These are phyloP conservation scores for Ophiostoma sp. DNA, from an alignment of 2,329 filamentous ascomycete genomes.

Conservation along the genomic window DNA sequence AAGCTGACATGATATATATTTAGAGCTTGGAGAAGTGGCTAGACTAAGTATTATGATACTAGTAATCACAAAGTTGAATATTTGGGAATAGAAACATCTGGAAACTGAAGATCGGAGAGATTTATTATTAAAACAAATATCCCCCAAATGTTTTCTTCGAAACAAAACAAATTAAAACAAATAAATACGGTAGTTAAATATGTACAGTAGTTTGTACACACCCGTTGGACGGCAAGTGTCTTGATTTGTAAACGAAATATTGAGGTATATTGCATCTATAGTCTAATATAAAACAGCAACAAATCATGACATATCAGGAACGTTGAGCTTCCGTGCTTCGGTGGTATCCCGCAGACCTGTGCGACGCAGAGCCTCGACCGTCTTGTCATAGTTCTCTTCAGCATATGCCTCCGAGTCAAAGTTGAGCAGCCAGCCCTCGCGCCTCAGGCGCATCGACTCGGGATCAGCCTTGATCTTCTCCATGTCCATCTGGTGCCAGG, in stretches of 20 bases:
- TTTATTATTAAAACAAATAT: not conserved
- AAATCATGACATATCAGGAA: slow-evolving; percentile 15
- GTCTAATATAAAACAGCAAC: not conserved
- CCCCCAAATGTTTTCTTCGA: not conserved
- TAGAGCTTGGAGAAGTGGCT: no score
- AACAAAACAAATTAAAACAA: not conserved
- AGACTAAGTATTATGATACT: no score
- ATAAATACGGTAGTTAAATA: not conserved
- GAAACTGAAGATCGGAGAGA: not conserved
- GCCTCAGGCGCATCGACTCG: slow-evolving; percentile 30
- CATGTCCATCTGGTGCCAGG: slow-evolving; percentile 34
- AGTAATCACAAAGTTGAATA: no score
- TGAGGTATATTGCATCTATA: not conserved
- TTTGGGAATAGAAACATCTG: no score
- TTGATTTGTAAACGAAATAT: no score
- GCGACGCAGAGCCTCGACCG: slow-evolving; percentile 22
- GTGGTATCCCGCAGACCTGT: slow-evolving; percentile 21
- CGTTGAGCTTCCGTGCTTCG: slow-evolving; percentile 23
- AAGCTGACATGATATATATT: no score
- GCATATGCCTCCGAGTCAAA: slow-evolving; percentile 33
- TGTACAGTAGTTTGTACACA: no score
- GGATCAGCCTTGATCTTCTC: slow-evolving; percentile 30
- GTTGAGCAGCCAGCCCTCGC: slow-evolving; percentile 32
- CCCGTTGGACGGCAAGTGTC: no score
- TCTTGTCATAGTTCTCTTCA: slow-evolving; percentile 29